Evolutionary conservation across 1,284 basidiomycete species (phyloP), one percentile per base, ranked within the genome.

Genomic region (Sphagnurus paluster): DNA sequence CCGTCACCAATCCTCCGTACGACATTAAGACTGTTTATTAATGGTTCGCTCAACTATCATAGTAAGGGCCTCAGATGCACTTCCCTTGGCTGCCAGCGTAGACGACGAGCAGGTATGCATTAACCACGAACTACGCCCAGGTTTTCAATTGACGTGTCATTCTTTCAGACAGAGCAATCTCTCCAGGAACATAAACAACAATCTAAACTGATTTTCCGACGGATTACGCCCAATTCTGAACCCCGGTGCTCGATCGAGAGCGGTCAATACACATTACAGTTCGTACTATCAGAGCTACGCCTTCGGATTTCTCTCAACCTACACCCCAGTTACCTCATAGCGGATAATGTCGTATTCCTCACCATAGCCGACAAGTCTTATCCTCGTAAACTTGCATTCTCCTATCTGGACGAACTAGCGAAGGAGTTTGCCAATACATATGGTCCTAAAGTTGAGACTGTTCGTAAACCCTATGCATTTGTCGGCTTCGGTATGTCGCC

Each of bases 151-250:
- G 62, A 65, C 65, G 64, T 67, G 61, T 65, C 62, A 60, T 53
- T n/a, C 19, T 49, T 55, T 49, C 62, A 97, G 93, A 96, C 90
- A 54, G 95, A 98, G 67, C 85, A 89, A 61, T 80, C 88, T 48
- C 76, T 99, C 39, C 91, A 94, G 59, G 96, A 98, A 70, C 93
- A 98, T 79, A 99, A 98, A 68, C 96, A 98, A 61, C 96, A 99
- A 66, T 86, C 94, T 39, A 99, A 99, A 69, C 80, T 98, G 58
- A 88, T 99, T 61, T 97, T 98, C 65, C 80, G 95, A 47, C 84
- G 96, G 38, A 86, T 99, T 64, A 92, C 89, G 25, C 84, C 93
- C 30, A 93, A 96, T 61, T 88, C 92, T 16, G 97, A 99, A 66
- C 92, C 94, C 11, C 80, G 90, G 24, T 98, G 96, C 69, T 97